These are phyloP conservation scores for Pyrenochaeta sp. DNA, from an alignment of 2,329 filamentous ascomycete species.

Conservation along the genomic window DNA sequence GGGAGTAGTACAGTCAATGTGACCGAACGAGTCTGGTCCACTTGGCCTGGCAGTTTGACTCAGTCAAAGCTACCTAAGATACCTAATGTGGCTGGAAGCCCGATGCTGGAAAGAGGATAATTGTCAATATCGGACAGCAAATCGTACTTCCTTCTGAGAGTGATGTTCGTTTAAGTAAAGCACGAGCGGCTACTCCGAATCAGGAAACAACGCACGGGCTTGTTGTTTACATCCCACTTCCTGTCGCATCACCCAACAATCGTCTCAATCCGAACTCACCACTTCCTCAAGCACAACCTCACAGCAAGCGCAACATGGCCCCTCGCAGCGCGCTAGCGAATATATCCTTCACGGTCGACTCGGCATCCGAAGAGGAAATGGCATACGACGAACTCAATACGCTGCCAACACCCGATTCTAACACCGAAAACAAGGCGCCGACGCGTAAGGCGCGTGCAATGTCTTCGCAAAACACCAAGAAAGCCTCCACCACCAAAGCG, in stretches of 20 bases:
- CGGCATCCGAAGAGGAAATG: slow-evolving; percentile 54
- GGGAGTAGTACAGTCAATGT: neutral
- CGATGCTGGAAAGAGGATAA: neutral
- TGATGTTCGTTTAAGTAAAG: neutral
- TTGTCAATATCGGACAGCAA: too few relatives aligned
- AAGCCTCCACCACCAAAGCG: slow-evolving; percentile 37
- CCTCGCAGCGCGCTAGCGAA: slow-evolving; percentile 42
- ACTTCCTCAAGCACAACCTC: neutral
- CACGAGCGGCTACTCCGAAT: neutral
- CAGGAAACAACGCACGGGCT: neutral
- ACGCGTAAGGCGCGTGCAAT: slow-evolving; percentile 45
- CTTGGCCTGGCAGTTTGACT: neutral
- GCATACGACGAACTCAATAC: slow-evolving; percentile 44
- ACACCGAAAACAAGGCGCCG: slow-evolving; percentile 49
- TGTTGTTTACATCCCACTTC: slow-evolving; percentile 18
- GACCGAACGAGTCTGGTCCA: neutral
- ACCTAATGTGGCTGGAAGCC: neutral
- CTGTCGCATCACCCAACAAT: slow-evolving; percentile 1
- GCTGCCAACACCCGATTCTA: slow-evolving; percentile 52
- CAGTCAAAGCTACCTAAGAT: neutral
- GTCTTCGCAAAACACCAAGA: slow-evolving; percentile 34
- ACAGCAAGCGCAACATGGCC: slow-evolving; percentile 35
- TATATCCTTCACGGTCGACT: slow-evolving; percentile 51
- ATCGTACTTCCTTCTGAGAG: too few relatives aligned
- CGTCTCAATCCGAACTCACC: slow-evolving; percentile 1